Conservation (phyloP, 306 rosid species). For the Chamaecrista fasciculata region DNA sequence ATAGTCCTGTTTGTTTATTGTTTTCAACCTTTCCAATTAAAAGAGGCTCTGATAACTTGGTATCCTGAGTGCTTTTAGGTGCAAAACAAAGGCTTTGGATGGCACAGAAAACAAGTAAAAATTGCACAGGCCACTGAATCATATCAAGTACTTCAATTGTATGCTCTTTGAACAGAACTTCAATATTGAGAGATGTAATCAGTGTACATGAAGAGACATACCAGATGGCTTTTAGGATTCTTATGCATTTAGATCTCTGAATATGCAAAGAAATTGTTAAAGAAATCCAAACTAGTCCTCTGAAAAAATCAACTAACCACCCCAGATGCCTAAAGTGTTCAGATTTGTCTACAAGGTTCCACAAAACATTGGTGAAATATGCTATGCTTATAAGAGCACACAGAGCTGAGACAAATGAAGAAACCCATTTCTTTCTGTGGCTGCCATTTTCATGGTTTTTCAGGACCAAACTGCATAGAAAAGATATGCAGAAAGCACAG, state of each 20-base stretch:
- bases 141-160: conserved; percentile 35
- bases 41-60: conserved; percentile 51
- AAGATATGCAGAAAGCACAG: conserved; percentile 30
- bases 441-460: conserved; percentile 9
- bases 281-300: conserved; percentile 58
- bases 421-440: conserved; percentile 33
- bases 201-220: conserved; percentile 45
- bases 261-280: conserved; percentile 47
- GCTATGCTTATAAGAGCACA: conserved; percentile 45
- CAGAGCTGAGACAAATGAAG: conserved; percentile 36
- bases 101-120: conserved; percentile 52
- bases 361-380: conserved; percentile 39
- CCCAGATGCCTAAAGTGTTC: conserved; percentile 1
- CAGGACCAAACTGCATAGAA: conserved; percentile 29
- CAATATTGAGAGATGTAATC: conserved; percentile 45
- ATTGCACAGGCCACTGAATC: conserved; percentile 39
- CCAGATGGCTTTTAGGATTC: conserved; percentile 48
- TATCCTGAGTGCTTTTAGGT: conserved; percentile 12
- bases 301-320: conserved; percentile 35
- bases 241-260: conserved; percentile 42
- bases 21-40: conserved; percentile 29
- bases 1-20: conserved; percentile 31
- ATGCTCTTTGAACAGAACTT: conserved; percentile 33
- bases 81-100: conserved; percentile 35
- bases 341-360: conserved; percentile 37